Evolutionary conservation across 306 rosid species (phyloP).

Genomic region (barrel medic (Medicago truncatula)): MtrunA17r5.0-ANR NC_053045.1:50151001-50151500

Average conservation of each 20-base stretch:
- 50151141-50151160: background rate
- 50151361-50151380: slow-evolving; percentile 59
- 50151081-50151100: slow-evolving; percentile 79
- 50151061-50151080: slow-evolving; percentile 75
- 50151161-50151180: background rate
- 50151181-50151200: slow-evolving; percentile 18
- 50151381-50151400: slow-evolving; percentile 52
- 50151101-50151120: slow-evolving; percentile 87
- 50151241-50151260: slow-evolving; percentile 14
- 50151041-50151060: slow-evolving; percentile 87
- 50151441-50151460: background rate
- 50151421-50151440: slow-evolving; percentile 22
- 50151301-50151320: slow-evolving; percentile 44
- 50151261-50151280: slow-evolving; percentile 6
- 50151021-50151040: slow-evolving; percentile 92
- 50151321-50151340: slow-evolving; percentile 74
- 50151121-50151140: background rate
- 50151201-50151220: slow-evolving; percentile 1
- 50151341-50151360: slow-evolving; percentile 21
- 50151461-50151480: too few relatives aligned
- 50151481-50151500: too few relatives aligned
- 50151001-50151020: slow-evolving; percentile 88
- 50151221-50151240: slow-evolving; percentile 10
- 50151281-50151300: slow-evolving; percentile 14
- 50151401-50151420: slow-evolving; percentile 46